A percentile compares a stretch with the other conserved stretches of the same genome.
phyloP scores from a whole-genome alignment of 2,329 filamentous ascomycete genomes.

The Acrocalymma vagum region DNA sequence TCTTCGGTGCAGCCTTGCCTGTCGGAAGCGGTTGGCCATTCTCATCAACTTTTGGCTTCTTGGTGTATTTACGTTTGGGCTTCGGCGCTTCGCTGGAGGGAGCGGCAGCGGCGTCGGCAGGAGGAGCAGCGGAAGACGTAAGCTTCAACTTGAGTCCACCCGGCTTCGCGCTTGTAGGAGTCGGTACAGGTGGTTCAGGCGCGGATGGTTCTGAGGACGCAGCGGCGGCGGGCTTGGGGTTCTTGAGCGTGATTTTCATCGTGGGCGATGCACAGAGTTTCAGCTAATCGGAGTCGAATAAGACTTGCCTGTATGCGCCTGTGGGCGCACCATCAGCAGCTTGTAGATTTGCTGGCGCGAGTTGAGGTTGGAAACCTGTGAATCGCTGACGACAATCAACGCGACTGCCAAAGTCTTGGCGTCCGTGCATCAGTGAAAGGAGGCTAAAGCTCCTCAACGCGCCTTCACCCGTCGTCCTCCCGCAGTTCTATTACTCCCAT shows the following conservation, averaged over 20 bases:
- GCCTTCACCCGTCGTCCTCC: slow-evolving; percentile 17
- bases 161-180: slow-evolving; percentile 19
- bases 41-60: slow-evolving; percentile 47
- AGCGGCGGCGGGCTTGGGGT: slow-evolving; percentile 28
- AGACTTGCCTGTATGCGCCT: slow-evolving; percentile 9
- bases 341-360: slow-evolving; percentile 6
- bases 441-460: slow-evolving; percentile 27
- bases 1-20: slow-evolving; percentile 39
- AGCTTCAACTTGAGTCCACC: slow-evolving; percentile 41
- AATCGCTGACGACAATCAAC: too few relatives aligned
- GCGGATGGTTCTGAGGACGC: slow-evolving; percentile 22
- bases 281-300: slow-evolving; percentile 2
- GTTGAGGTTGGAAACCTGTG: too few relatives aligned
- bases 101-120: slow-evolving; percentile 23
- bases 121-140: slow-evolving; percentile 6
- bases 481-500: slow-evolving; percentile 1
- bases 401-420: slow-evolving; percentile 6
- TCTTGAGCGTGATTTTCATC: slow-evolving; percentile 46
- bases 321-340: slow-evolving; percentile 19
- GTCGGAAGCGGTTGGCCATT: slow-evolving; percentile 31
- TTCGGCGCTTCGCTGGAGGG: slow-evolving; percentile 44
- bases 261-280: slow-evolving; percentile 1
- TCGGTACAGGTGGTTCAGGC: slow-evolving; percentile 15
- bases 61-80: slow-evolving; percentile 53
- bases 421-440: slow-evolving; percentile 14